Evolutionary conservation across 495 filamentous ascomycete species (phyloP), one percentile per base, ranked within the genome.

Genomic region (Cladorrhinum samala): DNA sequence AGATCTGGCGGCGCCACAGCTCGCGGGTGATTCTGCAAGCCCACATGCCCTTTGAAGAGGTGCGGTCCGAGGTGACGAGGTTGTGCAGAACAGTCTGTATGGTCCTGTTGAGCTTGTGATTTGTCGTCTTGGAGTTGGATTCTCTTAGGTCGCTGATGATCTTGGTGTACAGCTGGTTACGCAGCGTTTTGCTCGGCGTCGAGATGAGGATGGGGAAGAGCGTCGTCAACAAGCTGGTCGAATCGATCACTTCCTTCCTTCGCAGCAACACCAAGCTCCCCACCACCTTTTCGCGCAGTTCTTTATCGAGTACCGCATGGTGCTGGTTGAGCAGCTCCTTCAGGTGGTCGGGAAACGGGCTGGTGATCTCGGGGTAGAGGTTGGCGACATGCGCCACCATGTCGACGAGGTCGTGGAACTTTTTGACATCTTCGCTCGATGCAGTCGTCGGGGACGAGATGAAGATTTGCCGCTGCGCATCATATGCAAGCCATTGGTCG

Each of bases 71-170:
- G 16, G 85, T 88, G 20, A 97, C 79, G 27, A 99, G 77, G 67
- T 95, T 93, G 72, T 89, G 93, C 41, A 97, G 78, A 17, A 91
- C 89, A 1, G 87, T 91, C 68, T 97, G 93, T 58, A 96, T 88
- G 5, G 87, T 91, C 33, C 86, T 80, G 68, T 99, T 99, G 36
- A 99, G 80, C 54, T 81, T 84, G 72, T 99, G 94, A 59, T 97
- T 95, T 14, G 79, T 88, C 1, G 84, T 68, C 68, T 92, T 96
- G 2, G 82, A 73, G 65, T 99, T 99, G 0, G 86, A 83, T 24
- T 84, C 83, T 17, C 91, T 78, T 45, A 99, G 75, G 65, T 99
- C 94, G 53, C 87, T 90, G 30, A 96, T 71, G 47, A 97, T 93
- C 67, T 95, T 96, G 60, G 85, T 81, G 69, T 91, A 96, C 16